These are phyloP conservation scores for Phlebiopsis gigantea DNA, from an alignment of 768 basidiomycete species.

Conservation along the genomic window DNA sequence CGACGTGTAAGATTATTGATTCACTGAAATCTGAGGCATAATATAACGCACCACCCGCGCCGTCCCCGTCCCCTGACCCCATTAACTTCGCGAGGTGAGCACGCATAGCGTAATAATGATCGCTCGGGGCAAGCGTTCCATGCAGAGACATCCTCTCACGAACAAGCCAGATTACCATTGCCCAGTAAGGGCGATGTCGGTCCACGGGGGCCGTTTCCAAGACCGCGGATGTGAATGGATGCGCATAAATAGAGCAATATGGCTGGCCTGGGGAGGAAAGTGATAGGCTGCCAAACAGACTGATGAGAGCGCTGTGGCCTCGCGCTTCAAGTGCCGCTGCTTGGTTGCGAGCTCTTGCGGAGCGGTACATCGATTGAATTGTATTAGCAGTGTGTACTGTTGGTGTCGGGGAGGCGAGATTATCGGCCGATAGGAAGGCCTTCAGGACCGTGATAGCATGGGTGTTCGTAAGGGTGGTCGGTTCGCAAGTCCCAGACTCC, in stretches of 20 bases:
- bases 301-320: slow-evolving; percentile 39
- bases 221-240: slow-evolving; percentile 27
- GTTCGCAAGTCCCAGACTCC: neutral
- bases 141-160: slow-evolving; percentile 37
- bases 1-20: too few species aligned
- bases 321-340: slow-evolving; percentile 29
- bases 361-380: slow-evolving; percentile 35
- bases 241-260: slow-evolving; percentile 24
- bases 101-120: slow-evolving; percentile 61
- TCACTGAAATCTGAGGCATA: too few species aligned
- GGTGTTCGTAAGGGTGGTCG: neutral
- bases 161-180: slow-evolving; percentile 40
- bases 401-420: slow-evolving; percentile 4
- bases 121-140: slow-evolving; percentile 31
- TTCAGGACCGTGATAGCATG: slow-evolving; percentile 11
- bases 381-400: slow-evolving; percentile 26
- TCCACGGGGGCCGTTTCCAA: slow-evolving; percentile 3
- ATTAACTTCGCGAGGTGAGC: slow-evolving; percentile 30
- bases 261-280: slow-evolving; percentile 21
- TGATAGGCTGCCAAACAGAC: slow-evolving; percentile 48
- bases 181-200: slow-evolving; percentile 39
- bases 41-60: too few species aligned
- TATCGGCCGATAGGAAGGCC: slow-evolving; percentile 1
- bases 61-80: too few species aligned
- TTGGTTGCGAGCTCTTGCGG: slow-evolving; percentile 28